Base-by-base conservation (phyloP, 2,329 filamentous ascomycete genomes). In the Calonectria montana region DNA sequence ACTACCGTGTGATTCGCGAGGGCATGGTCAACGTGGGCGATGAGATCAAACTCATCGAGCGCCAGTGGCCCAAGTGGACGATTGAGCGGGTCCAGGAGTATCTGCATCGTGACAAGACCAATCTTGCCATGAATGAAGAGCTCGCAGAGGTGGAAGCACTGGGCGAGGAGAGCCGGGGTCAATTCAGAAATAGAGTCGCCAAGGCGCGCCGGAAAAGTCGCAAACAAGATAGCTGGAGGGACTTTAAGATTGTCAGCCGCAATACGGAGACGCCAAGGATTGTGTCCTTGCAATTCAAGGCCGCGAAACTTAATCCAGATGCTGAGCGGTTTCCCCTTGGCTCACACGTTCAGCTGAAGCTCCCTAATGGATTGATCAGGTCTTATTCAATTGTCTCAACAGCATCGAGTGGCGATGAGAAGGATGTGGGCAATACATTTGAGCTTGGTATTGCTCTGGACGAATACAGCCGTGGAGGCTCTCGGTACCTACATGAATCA, bases 21-120 rank as follows among this genome's bases (percentile, higher is more conserved):
- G 91, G 92, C 0, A 82, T 78, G 0, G 86, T 93, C 48, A 80
- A 84, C 21, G 85, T 86, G 0, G 91, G 91, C 9, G 90, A 93
- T 75, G 83, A 86, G 75, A 88, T 93, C 72, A 81, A 80, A 5
- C 82, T 93, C 0, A 82, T 91, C 0, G 87, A 90, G 79, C 84
- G 91, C 15, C 84, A 80, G 23, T 84, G 89, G 82, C 90, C 91
- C 0, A 76, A 84, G 47, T 93, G 91, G 92, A 91, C 91, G 0
- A 86, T 93, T 39, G 89, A 91, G 78, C 84, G 88, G 13, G 83
- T 93, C 0, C 91, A 93, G 80, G 88, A 92, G 80, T 92, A 90
- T 73, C 81, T 92, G 43, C 90, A 91, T 78, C 84, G 88, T 8
- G 87, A 89, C 37, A 85, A 82, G 29, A 84, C 85, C 39, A 86